A percentile compares a stretch with the other conserved stretches of the same genome.
These are phyloP conservation scores for Geotrichum candidum DNA, from an alignment of 1,139 yeast species.

Conservation along the genomic window DNA sequence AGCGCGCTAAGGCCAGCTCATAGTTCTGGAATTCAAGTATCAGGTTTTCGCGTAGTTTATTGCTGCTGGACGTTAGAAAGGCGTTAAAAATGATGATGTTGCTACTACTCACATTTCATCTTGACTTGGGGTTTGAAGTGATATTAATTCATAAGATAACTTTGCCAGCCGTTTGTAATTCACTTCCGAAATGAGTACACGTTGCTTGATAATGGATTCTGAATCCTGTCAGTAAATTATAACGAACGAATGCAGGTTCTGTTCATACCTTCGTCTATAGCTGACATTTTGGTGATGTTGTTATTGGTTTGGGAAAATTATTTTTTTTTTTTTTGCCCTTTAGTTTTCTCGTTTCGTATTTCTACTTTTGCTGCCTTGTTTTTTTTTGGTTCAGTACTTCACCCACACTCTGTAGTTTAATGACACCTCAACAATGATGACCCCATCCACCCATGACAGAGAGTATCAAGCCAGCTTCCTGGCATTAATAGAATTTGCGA, in stretches of 20 bases:
- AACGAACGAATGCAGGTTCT: not conserved
- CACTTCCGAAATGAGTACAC: constrained; percentile 27
- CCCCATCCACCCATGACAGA: not conserved
- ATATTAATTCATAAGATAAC: constrained; percentile 17
- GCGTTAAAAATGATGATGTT: not conserved
- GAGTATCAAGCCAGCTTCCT: not conserved
- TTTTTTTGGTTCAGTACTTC: not conserved
- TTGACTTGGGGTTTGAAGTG: constrained; percentile 2
- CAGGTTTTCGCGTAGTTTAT: constrained; percentile 2
- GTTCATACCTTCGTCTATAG: constrained; percentile 8
- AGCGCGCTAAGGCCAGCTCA: constrained; percentile 24
- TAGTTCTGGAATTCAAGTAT: constrained; percentile 24
- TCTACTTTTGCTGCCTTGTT: not conserved
- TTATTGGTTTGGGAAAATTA: not conserved
- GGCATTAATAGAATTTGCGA: constrained; percentile 8
- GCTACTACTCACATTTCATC: constrained; percentile 11
- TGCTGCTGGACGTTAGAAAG: constrained; percentile 7
- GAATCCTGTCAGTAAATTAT: not conserved
- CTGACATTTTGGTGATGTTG: not conserved
- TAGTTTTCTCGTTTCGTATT: not conserved
- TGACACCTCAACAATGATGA: not conserved
- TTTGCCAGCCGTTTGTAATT: constrained; percentile 24
- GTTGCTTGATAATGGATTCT: constrained; percentile 24
- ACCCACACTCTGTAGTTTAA: not conserved
- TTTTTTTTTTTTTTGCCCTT: constrained; percentile 1